phyloP scores from a whole-genome alignment of 2,329 filamentous ascomycete species.

The Fusarium beomiforme region DNA sequence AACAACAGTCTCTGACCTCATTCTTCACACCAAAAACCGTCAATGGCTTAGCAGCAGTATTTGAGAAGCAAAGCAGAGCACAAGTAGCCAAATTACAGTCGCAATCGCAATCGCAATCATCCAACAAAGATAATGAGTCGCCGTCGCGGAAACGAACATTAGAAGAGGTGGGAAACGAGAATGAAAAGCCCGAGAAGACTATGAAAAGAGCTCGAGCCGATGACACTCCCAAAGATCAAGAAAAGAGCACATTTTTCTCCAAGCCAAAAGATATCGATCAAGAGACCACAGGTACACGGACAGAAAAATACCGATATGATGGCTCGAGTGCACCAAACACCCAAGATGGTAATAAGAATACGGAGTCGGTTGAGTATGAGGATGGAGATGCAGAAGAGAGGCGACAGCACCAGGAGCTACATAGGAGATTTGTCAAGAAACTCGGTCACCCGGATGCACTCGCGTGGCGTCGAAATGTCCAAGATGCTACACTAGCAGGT shows the following conservation, averaged over 20 bases:
- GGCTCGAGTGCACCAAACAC: constrained; percentile 52
- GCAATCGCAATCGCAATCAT: constrained; percentile 42
- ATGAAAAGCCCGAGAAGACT: constrained; percentile 51
- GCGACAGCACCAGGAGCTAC: constrained; percentile 75
- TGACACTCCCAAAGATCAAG: constrained; percentile 50
- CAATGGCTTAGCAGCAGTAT: constrained; percentile 55
- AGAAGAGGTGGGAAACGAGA: constrained; percentile 56
- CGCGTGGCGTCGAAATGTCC: constrained; percentile 68
- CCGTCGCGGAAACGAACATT: constrained; percentile 62
- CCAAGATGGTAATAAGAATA: constrained; percentile 43
- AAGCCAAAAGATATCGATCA: constrained; percentile 23
- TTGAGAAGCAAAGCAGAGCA: constrained; percentile 46
- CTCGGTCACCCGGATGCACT: constrained; percentile 88
- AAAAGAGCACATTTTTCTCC: constrained; percentile 50
- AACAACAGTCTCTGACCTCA: constrained; percentile 84
- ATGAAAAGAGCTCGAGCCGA: constrained; percentile 58
- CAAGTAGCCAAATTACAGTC: constrained; percentile 42
- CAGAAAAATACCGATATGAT: constrained; percentile 64
- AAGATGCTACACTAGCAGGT: constrained; percentile 63
- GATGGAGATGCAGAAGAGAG: constrained; percentile 62
- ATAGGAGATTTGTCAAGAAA: constrained; percentile 88
- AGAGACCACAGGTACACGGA: constrained; percentile 50
- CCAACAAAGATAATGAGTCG: constrained; percentile 42
- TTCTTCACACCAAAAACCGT: constrained; percentile 78
- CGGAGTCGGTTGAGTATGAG: constrained; percentile 43